These are phyloP conservation scores for Cucumis hystrix DNA, from an alignment of 306 rosid species.

Conservation along the genomic window DNA sequence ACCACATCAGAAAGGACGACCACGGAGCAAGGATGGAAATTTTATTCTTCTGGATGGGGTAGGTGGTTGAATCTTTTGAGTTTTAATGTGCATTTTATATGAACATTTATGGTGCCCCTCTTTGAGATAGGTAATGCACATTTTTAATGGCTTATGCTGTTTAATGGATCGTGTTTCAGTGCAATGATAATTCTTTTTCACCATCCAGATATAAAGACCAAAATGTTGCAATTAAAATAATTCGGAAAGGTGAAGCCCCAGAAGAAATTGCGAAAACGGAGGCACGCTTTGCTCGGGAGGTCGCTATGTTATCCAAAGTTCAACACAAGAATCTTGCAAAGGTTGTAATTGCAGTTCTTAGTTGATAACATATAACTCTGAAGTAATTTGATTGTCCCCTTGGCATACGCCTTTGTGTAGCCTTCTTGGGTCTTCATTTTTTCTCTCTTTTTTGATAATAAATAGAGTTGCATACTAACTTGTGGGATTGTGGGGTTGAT, in stretches of 20 bases:
- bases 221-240: slow-evolving; percentile 38
- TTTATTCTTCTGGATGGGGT: not conserved
- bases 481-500: slow-evolving; percentile 11
- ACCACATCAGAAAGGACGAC: not conserved
- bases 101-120: not conserved
- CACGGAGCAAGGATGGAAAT: not conserved
- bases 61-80: not conserved
- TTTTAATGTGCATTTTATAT: not conserved
- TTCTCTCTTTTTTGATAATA: not conserved
- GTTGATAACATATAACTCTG: not conserved
- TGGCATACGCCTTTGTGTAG: not conserved
- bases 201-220: slow-evolving; percentile 35
- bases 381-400: not conserved
- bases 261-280: slow-evolving; percentile 43
- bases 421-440: not conserved
- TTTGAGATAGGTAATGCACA: not conserved
- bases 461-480: slow-evolving; percentile 12
- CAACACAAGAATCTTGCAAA: slow-evolving; percentile 84
- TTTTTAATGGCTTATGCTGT: not conserved
- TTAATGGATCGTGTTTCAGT: not conserved
- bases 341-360: slow-evolving; percentile 26
- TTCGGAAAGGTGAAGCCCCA: slow-evolving; percentile 31
- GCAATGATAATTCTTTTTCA: slow-evolving; percentile 11
- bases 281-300: slow-evolving; percentile 76
- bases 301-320: slow-evolving; percentile 79